Conservation (phyloP, 2,329 filamentous ascomycete genomes). For the Cucurbitaria berberidis region DNA sequence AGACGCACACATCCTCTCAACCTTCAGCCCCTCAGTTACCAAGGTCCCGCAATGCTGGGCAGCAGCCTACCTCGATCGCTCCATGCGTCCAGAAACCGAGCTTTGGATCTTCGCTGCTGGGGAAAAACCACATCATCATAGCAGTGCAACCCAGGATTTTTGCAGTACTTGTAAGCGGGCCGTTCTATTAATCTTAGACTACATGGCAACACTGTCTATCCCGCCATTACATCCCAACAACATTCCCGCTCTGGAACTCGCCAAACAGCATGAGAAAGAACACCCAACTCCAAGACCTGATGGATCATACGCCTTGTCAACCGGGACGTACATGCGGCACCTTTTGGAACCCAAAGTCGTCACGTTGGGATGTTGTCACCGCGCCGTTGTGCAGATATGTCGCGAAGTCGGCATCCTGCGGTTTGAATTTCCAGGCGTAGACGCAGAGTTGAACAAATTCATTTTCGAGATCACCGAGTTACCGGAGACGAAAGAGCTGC, state of each 20-base stretch:
- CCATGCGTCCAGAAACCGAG: slow-evolving; percentile 67
- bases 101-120: slow-evolving; percentile 63
- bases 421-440: slow-evolving; percentile 37
- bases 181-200: slow-evolving; percentile 33
- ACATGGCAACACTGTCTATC: slow-evolving; percentile 34
- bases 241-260: slow-evolving; percentile 29
- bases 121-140: slow-evolving; percentile 30
- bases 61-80: slow-evolving; percentile 67
- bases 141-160: slow-evolving; percentile 12
- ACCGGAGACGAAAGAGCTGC: slow-evolving; percentile 50
- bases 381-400: slow-evolving; percentile 30
- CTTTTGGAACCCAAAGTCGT: slow-evolving; percentile 47
- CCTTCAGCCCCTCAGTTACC: slow-evolving; percentile 41
- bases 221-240: slow-evolving; percentile 39
- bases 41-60: slow-evolving; percentile 54
- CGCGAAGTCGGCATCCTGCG: slow-evolving; percentile 29
- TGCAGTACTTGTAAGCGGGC: slow-evolving; percentile 40
- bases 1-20: slow-evolving; percentile 44
- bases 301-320: slow-evolving; percentile 22
- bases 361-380: slow-evolving; percentile 54
- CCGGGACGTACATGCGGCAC: slow-evolving; percentile 40
- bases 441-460: slow-evolving; percentile 60
- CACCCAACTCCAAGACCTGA: slow-evolving; percentile 29
- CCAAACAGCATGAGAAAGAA: slow-evolving; percentile 36
- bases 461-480: slow-evolving; percentile 59